Evolutionary conservation across 768 basidiomycete genomes (phyloP), one percentile per base, ranked within the genome.

Genomic region (Pleurotus djamor): DNA sequence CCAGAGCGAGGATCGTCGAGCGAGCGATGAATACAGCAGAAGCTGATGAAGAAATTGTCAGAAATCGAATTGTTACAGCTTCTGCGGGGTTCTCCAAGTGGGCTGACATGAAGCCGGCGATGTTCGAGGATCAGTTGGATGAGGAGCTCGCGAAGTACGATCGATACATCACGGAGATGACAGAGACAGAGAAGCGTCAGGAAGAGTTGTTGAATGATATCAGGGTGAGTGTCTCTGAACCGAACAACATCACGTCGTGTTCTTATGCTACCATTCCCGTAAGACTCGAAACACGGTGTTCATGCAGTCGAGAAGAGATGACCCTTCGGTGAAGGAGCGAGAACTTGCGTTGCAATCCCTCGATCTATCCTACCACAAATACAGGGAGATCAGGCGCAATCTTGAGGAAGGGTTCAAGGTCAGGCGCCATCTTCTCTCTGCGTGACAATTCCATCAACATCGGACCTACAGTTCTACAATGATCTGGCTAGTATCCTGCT

Each of bases 391-490:
- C 12, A 79, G 78, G 1, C 82, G 83, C 52, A 95, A 98, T 71
- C 75, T 97, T 5, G 87, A 91, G 43, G 96, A 98, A 68, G 96
- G 96, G 4, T 79, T 91, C 65, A 89, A 92, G 77, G 94, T 89
- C 64, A 12, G 74, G 62, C 32, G 35, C 47, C 45, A 45, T 59
- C 35, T 16, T 45, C 21, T n/a, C 4, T 17, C 41, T 36, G 35
- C 28, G 32, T 2, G 44, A 5, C 9, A 36, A 21, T 47, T 13
- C 38, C 49, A 52, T 52, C 14, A 32, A 8, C 37, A 43, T 59
- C 38, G 57, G 0, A 5, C 43, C 41, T n/a, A 10, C 61, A 95
- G 91, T 98, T 98, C 68, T 96, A 99, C 69, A 94, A 93, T 61
- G 90, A 92, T 65, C 81, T 98, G 58, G 81, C 84, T 2, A 82